These are phyloP conservation scores for Lentinula sp. DNA, from an alignment of 768 basidiomycete genomes.

Conservation along the genomic window DNA sequence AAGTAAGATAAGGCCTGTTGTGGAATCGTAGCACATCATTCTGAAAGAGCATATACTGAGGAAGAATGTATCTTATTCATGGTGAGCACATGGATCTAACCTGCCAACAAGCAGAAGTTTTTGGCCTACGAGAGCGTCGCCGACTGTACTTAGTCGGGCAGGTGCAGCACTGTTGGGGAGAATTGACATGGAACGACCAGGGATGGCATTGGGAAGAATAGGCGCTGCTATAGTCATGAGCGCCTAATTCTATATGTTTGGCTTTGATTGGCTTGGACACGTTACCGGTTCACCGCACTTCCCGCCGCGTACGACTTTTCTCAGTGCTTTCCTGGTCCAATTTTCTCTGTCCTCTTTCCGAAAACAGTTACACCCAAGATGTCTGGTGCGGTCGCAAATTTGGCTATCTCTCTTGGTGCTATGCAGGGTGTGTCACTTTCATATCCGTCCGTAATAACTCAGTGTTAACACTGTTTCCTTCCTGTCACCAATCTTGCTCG, in stretches of 20 bases:
- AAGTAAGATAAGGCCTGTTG: constrained; percentile 39
- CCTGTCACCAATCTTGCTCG: neutral
- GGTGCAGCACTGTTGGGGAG: constrained; percentile 43
- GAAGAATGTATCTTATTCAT: neutral
- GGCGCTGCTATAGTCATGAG: neutral
- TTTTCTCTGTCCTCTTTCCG: neutral
- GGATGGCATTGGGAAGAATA: neutral
- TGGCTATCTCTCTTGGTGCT: constrained; percentile 85
- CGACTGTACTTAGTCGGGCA: constrained; percentile 35
- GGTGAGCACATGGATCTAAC: constrained; percentile 26
- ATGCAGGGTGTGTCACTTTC: constrained; percentile 66
- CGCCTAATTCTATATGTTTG: neutral
- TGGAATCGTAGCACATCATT: constrained; percentile 50
- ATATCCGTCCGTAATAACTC: neutral
- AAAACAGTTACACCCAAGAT: constrained; percentile 30
- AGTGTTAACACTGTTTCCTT: neutral
- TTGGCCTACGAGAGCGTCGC: constrained; percentile 31
- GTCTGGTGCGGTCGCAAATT: constrained; percentile 74
- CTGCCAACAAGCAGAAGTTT: constrained; percentile 58
- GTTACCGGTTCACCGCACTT: neutral
- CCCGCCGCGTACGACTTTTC: neutral
- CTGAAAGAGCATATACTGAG: constrained; percentile 23
- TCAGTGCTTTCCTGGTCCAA: neutral
- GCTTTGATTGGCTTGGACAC: neutral
- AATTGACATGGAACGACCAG: constrained; percentile 33